A percentile compares a stretch with the other conserved stretches of the same genome.
These are phyloP conservation scores for Fusarium stilboides DNA, from an alignment of 2,329 filamentous ascomycete species.

Conservation along the genomic window DNA sequence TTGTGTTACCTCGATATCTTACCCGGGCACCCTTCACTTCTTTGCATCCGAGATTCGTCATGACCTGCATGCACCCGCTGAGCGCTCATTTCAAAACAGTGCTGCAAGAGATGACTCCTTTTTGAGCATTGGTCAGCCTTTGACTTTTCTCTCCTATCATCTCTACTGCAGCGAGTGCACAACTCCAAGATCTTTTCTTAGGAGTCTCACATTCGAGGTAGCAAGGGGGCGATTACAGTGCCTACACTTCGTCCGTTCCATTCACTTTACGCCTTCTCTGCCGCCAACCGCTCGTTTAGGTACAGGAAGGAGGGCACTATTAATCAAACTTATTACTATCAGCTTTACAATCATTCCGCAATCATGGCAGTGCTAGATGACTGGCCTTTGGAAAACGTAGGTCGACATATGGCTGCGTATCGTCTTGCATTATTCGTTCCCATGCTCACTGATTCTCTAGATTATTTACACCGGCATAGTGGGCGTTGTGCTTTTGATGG, in stretches of 20 bases:
- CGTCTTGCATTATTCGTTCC: background rate
- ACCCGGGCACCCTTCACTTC: background rate
- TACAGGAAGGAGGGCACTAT: background rate
- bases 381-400: conserved; percentile 67
- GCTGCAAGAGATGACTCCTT: conserved; percentile 2
- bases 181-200: background rate
- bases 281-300: background rate
- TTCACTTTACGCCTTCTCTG: background rate
- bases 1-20: conserved; percentile 8
- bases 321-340: background rate
- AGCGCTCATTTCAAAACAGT: conserved; percentile 11
- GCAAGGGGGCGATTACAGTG: background rate
- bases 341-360: background rate
- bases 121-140: conserved; percentile 1
- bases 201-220: background rate
- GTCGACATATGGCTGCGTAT: conserved; percentile 25
- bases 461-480: conserved; percentile 89
- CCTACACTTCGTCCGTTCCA: background rate
- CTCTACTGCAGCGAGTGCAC: background rate
- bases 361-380: conserved; percentile 61
- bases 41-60: conserved; percentile 15
- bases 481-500: conserved; percentile 85
- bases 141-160: background rate
- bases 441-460: conserved; percentile 61
- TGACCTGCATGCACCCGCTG: conserved; percentile 27